These are phyloP conservation scores for Hypoxylon sp. DNA, from an alignment of 2,329 filamentous ascomycete genomes.

Conservation along the genomic window DNA sequence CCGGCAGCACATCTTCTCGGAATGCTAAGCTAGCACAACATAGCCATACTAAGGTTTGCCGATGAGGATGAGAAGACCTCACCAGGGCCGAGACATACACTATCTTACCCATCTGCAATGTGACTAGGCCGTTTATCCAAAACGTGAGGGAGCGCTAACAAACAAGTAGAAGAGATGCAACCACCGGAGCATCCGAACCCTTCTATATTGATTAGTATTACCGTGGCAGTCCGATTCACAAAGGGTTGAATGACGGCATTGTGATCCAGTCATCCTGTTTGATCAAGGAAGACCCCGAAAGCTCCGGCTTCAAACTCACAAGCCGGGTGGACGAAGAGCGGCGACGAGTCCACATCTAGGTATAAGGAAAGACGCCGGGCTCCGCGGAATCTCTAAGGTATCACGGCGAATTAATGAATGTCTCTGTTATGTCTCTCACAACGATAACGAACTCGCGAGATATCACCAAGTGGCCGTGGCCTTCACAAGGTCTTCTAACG, in stretches of 20 bases:
- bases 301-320: conserved; percentile 11
- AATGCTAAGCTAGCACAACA: conserved; percentile 26
- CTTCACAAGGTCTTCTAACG: conserved; percentile 11
- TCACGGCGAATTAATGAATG: conserved; percentile 22
- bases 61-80: conserved; percentile 12
- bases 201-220: conserved; percentile 10
- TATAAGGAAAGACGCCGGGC: conserved; percentile 12
- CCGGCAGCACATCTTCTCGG: conserved; percentile 21
- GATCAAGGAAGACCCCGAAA: conserved; percentile 23
- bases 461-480: conserved; percentile 6
- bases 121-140: conserved; percentile 10
- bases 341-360: conserved; percentile 13
- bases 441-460: conserved; percentile 9
- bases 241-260: conserved; percentile 13
- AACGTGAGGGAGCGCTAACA: neutral
- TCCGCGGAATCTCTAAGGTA: conserved; percentile 21
- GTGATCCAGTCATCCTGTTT: neutral
- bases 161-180: conserved; percentile 9
- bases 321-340: conserved; percentile 26
- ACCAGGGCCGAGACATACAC: conserved; percentile 26
- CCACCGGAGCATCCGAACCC: neutral
- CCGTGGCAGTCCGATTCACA: neutral
- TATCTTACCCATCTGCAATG: conserved; percentile 16
- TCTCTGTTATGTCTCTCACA: conserved; percentile 19
- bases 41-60: conserved; percentile 22